Evolutionary conservation across 805 yeast species (phyloP).

Genomic region (Blastobotrys americana): DNA sequence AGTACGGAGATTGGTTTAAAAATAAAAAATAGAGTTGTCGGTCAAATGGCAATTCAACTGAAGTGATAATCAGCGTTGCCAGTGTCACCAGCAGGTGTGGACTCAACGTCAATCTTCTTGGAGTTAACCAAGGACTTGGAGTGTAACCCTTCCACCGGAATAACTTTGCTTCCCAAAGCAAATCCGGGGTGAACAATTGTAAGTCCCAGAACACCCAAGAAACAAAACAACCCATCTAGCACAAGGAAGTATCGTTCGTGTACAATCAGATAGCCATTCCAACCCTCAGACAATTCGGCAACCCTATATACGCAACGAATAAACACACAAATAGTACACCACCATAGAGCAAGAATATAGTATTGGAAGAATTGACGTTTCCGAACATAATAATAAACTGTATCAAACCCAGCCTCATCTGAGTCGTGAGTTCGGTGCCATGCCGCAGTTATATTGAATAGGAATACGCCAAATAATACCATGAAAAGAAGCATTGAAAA

Average conservation of each 20-base stretch:
- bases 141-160: conserved; percentile 22
- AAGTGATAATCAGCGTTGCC: too few species aligned
- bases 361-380: conserved; percentile 4
- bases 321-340: conserved; percentile 29
- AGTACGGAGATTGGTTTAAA: too few species aligned
- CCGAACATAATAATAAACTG: conserved; percentile 14
- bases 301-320: conserved; percentile 59
- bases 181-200: conserved; percentile 59
- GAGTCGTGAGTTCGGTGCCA: not conserved
- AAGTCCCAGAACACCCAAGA: conserved; percentile 40
- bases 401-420: conserved; percentile 5
- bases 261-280: conserved; percentile 57
- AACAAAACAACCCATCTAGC: conserved; percentile 57
- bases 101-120: too few species aligned
- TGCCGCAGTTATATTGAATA: conserved; percentile 6
- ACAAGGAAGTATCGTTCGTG: conserved; percentile 54
- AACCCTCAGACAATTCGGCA: conserved; percentile 64
- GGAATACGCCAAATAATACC: conserved; percentile 41
- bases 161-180: conserved; percentile 37
- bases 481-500: conserved; percentile 58
- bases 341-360: conserved; percentile 14
- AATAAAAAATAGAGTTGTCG: too few species aligned
- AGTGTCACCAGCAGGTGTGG: too few species aligned
- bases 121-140: too few species aligned
- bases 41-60: too few species aligned